Base-by-base conservation (phyloP, 495 filamentous ascomycete genomes). In the Xylaria longipes region DNA sequence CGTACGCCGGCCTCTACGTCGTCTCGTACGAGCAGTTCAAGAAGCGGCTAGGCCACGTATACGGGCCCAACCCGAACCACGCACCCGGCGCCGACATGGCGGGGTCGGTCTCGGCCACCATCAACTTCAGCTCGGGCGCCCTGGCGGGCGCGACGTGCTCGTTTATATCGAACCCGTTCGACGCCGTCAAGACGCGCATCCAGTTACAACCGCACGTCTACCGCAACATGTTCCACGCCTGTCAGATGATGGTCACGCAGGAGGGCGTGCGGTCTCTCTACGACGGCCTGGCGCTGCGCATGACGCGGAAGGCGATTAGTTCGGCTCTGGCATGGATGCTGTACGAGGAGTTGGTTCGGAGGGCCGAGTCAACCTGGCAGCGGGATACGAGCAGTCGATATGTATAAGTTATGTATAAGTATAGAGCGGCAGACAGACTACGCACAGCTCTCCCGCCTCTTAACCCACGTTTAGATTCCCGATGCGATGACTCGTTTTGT, bases 1-100 rank as follows among this genome's bases (percentile, higher is more conserved):
- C 96, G 1, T 98, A 98, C 79, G 96, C 97, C 0, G 96, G 96
- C 0, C 83, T 98, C 0, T 99, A 99, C 78, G 93, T 99, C 0
- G 81, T 97, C 25, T 93, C 97, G 71, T 99, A 99, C 82, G 96
- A 99, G 80, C 91, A 95, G 75, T 82, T 88, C 65, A 99, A 99
- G 80, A 87, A 87, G 57, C 81, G 84, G 3, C 80, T 98, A 6
- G 87, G 86, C 17, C 73, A 74, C 14, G 71, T 85, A 57, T 77
- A 79, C 57, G 69, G 74, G 27, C 48, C 62, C 2, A 31, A 22
- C 43, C 29, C 69, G 56, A 33, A 68, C 17, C 25, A 31, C 48
- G n/a, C 77, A 65, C 20, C 43, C 29, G 25, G 11, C 3, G 27
- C 33, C 27, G 68, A 62, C 22, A 81, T 83, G 80, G 75, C 64